Conservation (phyloP, 441 rosid genomes). For the Theobroma grandiflorum region DNA sequence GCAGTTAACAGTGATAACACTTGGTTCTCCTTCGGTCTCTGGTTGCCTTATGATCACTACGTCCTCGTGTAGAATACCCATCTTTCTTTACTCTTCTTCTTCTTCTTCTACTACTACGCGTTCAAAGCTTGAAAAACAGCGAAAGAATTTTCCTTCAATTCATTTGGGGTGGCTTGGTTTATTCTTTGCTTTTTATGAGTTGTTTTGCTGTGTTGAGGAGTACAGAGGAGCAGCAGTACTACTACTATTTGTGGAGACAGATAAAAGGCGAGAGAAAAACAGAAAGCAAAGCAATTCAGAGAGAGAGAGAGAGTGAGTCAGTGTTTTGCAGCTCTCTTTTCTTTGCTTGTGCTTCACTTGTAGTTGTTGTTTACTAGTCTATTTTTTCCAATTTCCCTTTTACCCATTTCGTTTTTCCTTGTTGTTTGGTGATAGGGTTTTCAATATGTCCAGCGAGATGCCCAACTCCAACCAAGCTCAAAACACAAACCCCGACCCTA, state of each 20-base stretch:
- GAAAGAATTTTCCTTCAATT: background rate
- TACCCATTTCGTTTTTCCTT: background rate
- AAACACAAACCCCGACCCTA: no score
- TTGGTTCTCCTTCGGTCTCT: conserved; percentile 77
- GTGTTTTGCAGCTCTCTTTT: background rate
- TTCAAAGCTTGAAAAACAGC: conserved; percentile 7
- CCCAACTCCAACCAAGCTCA: background rate
- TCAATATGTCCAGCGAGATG: background rate
- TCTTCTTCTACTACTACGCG: background rate
- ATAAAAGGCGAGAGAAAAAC: background rate
- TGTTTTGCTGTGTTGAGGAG: conserved; percentile 10
- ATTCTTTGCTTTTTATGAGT: background rate
- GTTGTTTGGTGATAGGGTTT: background rate
- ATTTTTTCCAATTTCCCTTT: background rate
- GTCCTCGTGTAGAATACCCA: conserved; percentile 87
- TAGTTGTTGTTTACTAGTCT: conserved; percentile 23
- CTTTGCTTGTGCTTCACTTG: conserved; percentile 50
- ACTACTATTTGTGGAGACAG: background rate
- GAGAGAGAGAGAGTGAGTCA: background rate
- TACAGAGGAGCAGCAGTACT: conserved; percentile 13
- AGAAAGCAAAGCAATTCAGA: background rate
- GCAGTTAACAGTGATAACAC: conserved; percentile 84
- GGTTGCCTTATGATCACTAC: conserved; percentile 76
- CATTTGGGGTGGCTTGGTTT: background rate
- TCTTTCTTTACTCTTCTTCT: conserved; percentile 26